Conservation (phyloP, 257 asterid species). For the Solanum clarkiae region DNA sequence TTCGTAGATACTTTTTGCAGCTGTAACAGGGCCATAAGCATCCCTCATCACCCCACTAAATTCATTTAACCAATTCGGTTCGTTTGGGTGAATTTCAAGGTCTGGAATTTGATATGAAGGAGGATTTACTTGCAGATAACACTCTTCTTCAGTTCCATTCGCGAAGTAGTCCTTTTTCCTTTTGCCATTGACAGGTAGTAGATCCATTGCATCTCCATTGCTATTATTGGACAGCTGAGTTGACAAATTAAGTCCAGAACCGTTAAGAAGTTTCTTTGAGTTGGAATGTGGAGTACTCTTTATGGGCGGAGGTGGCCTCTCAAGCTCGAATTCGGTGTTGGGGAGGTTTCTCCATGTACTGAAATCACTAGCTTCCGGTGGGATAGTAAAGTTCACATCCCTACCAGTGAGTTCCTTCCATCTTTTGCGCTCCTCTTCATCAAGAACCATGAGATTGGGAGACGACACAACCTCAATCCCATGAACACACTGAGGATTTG, state of each 20-base stretch:
- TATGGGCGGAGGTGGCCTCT: conserved; percentile 24
- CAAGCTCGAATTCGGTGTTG: conserved; percentile 55
- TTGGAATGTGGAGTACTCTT: conserved; percentile 30
- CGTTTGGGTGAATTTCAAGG: conserved; percentile 31
- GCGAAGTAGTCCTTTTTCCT: conserved; percentile 43
- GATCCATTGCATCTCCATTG: conserved; percentile 34
- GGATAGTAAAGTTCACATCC: conserved; percentile 32
- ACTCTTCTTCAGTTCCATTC: conserved; percentile 35
- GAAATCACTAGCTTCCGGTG: conserved; percentile 52
- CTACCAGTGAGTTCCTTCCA: conserved; percentile 66
- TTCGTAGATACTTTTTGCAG: conserved; percentile 59
- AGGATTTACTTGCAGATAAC: conserved; percentile 20
- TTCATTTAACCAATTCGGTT: conserved; percentile 50
- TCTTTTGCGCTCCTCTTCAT: conserved; percentile 54
- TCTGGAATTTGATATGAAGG: conserved; percentile 24
- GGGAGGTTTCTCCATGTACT: conserved; percentile 62
- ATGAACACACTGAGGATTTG: conserved; percentile 69
- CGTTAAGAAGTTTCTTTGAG: conserved; percentile 46
- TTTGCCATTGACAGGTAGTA: conserved; percentile 38
- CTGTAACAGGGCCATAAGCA: conserved; percentile 57
- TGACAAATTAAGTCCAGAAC: conserved; percentile 48
- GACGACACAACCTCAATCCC: conserved; percentile 49
- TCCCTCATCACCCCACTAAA: conserved; percentile 48
- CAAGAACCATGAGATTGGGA: conserved; percentile 36
- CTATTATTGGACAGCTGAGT: conserved; percentile 29